phyloP scores from a whole-genome alignment of 768 basidiomycete species.

The Russula earlei region DNA sequence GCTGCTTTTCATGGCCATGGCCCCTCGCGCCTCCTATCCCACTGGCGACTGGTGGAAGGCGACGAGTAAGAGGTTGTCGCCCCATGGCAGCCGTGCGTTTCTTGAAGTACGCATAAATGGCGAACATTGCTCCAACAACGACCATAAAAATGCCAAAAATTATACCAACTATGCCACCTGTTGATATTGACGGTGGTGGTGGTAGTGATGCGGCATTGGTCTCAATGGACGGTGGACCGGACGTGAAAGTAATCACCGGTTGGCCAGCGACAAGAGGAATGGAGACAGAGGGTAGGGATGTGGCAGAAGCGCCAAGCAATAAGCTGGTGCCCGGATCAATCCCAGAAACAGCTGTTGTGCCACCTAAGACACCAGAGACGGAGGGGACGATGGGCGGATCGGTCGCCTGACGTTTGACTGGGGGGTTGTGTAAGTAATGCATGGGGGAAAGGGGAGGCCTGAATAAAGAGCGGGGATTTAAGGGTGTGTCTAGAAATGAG shows the following conservation, averaged over 20 bases:
- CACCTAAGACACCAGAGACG: not conserved
- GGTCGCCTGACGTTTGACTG: not conserved
- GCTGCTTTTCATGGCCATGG: not conserved
- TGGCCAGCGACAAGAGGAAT: not conserved
- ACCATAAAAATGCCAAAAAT: constrained; percentile 2
- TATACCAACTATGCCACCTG: constrained; percentile 17
- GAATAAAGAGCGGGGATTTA: constrained; percentile 7
- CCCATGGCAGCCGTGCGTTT: not conserved
- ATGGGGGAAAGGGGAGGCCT: not conserved
- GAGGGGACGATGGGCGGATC: not conserved
- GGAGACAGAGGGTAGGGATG: not conserved
- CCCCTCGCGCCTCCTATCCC: not conserved
- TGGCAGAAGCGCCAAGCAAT: not conserved
- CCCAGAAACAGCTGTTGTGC: not conserved
- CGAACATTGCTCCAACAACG: constrained; percentile 5
- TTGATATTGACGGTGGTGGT: constrained; percentile 10
- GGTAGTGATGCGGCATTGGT: not conserved
- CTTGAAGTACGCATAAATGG: constrained; percentile 5
- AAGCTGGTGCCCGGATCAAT: not conserved
- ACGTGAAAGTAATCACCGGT: not conserved
- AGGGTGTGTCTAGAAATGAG: constrained; percentile 4
- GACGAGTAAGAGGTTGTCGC: constrained; percentile 1
- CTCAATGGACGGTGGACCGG: not conserved
- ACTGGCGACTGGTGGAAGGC: not conserved
- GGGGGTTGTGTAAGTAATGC: not conserved